These are phyloP conservation scores for Hypericum perforatum DNA, from an alignment of 345 rosid species.

Conservation along the genomic window DNA sequence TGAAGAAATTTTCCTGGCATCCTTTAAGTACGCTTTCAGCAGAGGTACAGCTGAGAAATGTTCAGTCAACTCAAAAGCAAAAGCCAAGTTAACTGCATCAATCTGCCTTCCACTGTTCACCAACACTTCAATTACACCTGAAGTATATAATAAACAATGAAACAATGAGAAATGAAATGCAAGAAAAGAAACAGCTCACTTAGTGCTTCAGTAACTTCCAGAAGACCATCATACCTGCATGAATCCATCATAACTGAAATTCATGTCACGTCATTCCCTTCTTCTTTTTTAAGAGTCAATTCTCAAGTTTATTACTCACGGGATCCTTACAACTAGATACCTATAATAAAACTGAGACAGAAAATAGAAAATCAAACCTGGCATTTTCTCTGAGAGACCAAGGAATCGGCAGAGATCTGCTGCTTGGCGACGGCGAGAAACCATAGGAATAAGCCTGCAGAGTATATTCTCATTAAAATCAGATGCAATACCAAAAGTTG, in stretches of 20 bases:
- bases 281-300: too few species aligned
- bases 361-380: conserved; percentile 53
- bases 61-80: conserved; percentile 79
- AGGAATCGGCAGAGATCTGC: conserved; percentile 88
- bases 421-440: conserved; percentile 96
- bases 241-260: too few species aligned
- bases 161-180: neutral
- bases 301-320: too few species aligned
- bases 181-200: conserved; percentile 5
- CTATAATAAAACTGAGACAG: neutral
- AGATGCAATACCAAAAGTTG: conserved; percentile 79
- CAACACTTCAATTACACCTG: conserved; percentile 82
- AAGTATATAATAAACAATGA: conserved; percentile 8
- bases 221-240: neutral
- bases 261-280: too few species aligned
- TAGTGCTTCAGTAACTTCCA: neutral
- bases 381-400: conserved; percentile 82
- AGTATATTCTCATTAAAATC: conserved; percentile 64
- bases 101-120: conserved; percentile 83
- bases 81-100: conserved; percentile 96
- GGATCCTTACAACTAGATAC: too few species aligned
- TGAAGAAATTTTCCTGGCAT: conserved; percentile 58
- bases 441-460: conserved; percentile 80
- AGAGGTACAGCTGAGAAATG: conserved; percentile 74
- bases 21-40: conserved; percentile 78